Base-by-base conservation (phyloP, 805 yeast genomes). In the Kodamaea hsintzibuensis region DNA sequence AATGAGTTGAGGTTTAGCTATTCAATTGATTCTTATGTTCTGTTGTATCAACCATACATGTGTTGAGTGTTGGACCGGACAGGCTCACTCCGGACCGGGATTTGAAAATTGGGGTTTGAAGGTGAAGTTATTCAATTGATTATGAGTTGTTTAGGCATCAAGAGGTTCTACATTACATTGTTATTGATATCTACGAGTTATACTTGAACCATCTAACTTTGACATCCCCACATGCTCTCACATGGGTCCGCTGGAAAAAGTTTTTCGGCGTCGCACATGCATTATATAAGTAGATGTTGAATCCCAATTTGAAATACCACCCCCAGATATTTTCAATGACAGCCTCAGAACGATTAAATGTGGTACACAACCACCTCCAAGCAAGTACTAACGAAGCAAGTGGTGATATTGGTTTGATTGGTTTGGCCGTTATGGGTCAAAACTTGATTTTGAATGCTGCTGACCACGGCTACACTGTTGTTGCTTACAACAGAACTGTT, bases 351-450 rank as follows among this genome's bases (percentile, higher is more conserved):
- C 57, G 62, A n/a, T 57, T 58, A 35, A 9, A 50, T 7, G 49
- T 55, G 40, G 44, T 59, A 14, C 52, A 57, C 10, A 54, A 54
- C 53, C 63, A 60, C 47, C 53, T 60, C 30, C 10, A 37, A 7
- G 17, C 55, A 8, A 50, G 40, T 57, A 65, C 71, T 70, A 69
- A 65, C 70, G 57, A 50, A 18, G 55, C 62, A 65, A 85, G 89
- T 73, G 95, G 93, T 82, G 99, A 93, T 86, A 86, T 93, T 76
- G 99, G 98, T 78, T 89, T 93, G 75, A 92, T 95, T 71, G 99
- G 99, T 74, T 84, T 93, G 84, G 99, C 99, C 88, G 99, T 93
- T 65, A 93, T 93, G 99, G 99, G 99, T 78, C 96, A 89, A 83
- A 93, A 93, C 85, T 82, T 93, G 83, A 91, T 93, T 74, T 83